Percentiles rank a stretch among this genome's conserved stretches.
Conservation (phyloP, 2,329 filamentous ascomycete genomes). For the Diaporthe capsici region DNA sequence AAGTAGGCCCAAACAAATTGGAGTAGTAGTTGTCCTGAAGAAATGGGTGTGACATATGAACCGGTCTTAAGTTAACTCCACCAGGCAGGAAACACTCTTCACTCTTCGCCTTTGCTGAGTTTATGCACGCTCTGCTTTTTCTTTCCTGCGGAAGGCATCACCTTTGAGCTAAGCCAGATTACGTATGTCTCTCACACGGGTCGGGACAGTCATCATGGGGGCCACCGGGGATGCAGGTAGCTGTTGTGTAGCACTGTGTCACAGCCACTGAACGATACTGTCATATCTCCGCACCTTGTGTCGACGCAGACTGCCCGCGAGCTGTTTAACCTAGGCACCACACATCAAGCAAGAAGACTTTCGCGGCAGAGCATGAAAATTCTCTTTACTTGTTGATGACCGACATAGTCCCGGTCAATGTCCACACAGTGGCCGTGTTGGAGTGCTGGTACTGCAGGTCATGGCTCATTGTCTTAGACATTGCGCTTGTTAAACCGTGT, state of each 20-base stretch:
- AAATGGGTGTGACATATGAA: not conserved
- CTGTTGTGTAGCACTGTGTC: not conserved
- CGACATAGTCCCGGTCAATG: not conserved
- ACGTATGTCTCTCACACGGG: not conserved
- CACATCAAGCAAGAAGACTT: not conserved
- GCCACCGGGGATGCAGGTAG: not conserved
- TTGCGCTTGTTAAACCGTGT: not conserved
- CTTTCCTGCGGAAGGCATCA: too few species aligned
- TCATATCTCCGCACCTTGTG: not conserved
- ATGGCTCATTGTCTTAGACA: not conserved
- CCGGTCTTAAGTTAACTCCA: not conserved
- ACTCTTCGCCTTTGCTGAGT: not conserved
- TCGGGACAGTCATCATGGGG: not conserved
- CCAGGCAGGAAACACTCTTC: not conserved
- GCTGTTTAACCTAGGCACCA: not conserved
- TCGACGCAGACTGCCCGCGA: not conserved
- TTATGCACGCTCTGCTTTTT: not conserved
- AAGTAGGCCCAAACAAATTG: not conserved
- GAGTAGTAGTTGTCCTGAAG: not conserved
- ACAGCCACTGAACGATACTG: not conserved
- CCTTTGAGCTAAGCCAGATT: not conserved
- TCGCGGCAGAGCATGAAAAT: not conserved
- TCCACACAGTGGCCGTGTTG: not conserved
- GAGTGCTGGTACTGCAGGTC: not conserved
- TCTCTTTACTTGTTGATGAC: not conserved